phyloP scores from a whole-genome alignment of 768 basidiomycete species.

The Cyclocybe cylindracea region DNA sequence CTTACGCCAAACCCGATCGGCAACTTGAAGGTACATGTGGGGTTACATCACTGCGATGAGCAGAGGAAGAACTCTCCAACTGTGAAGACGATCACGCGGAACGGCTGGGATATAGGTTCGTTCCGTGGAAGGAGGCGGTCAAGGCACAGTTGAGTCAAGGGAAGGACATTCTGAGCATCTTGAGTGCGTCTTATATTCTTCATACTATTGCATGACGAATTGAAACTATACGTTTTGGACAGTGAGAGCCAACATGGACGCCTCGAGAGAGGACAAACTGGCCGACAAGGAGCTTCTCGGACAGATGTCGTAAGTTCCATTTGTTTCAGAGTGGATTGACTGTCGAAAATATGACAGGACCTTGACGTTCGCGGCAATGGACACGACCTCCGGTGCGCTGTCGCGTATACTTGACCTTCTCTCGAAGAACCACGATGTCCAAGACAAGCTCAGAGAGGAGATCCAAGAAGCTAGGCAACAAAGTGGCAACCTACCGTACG shows the following conservation, averaged over 20 bases:
- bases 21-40: too few relatives aligned
- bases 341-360: constrained; percentile 10
- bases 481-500: constrained; percentile 31
- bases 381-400: constrained; percentile 23
- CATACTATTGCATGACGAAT: too few relatives aligned
- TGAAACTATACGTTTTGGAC: constrained; percentile 2
- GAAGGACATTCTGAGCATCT: background rate
- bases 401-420: constrained; percentile 20
- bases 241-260: constrained; percentile 39
- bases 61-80: too few relatives aligned
- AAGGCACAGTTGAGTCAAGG: too few relatives aligned
- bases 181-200: background rate
- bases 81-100: too few relatives aligned
- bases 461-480: constrained; percentile 19
- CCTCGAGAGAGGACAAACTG: constrained; percentile 28
- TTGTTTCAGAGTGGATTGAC: background rate
- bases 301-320: constrained; percentile 24
- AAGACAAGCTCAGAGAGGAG: constrained; percentile 21
- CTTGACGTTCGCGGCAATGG: constrained; percentile 25
- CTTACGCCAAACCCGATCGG: too few relatives aligned
- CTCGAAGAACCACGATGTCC: constrained; percentile 17
- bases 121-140: too few relatives aligned
- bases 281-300: constrained; percentile 37
- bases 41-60: too few relatives aligned
- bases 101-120: too few relatives aligned